Evolutionary conservation across 768 basidiomycete species (phyloP), one percentile per base, ranked within the genome.

Genomic region (Lactifluus hygrophoroides): DNA sequence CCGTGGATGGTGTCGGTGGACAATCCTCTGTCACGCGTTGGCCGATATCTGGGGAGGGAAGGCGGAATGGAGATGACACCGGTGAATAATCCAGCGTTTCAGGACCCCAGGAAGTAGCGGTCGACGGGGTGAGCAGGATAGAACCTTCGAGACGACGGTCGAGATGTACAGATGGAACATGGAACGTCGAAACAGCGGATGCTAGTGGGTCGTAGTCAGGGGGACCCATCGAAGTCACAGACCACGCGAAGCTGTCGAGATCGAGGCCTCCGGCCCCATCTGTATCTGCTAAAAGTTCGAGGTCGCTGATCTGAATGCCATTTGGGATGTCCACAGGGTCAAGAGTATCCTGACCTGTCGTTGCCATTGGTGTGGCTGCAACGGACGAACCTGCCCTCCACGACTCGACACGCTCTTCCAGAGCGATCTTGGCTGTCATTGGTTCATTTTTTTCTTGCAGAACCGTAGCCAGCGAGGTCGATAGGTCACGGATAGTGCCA

Each of bases 211-310:
- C 77, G 32, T 69, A 68, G 13, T 70, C 69, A 5, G 71, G 72
- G 21, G 87, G 88, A n/a, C 88, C 87, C 2, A 70, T 69, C 7
- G 87, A 88, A 8, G 85, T 83, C 25, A 81, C 75, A 9, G 86
- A 86, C 83, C 86, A 90, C 9, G 76, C 66, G 65, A 78, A 90
- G 62, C 88, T 86, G 43, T 81, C 81, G 28, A 85, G 69, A 61
- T 84, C 77, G 53, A 86, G 70, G 58, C 77, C 77, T 13, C 75
- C 71, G 23, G 71, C 71, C n/a, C 66, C 69, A 19, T 70, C 70
- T 52, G 56, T 65, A 38, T 61, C 61, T 16, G 64, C 67, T 17
- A 46, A 56, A 5, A 60, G 58, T 9, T 54, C 63, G 2, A 66
- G 28, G 53, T 58, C 63, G 50, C 63, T 64, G 38, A 68, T 71